These are phyloP conservation scores for Populus hybrid DNA, from an alignment of 441 rosid species.

Conservation along the genomic window DNA sequence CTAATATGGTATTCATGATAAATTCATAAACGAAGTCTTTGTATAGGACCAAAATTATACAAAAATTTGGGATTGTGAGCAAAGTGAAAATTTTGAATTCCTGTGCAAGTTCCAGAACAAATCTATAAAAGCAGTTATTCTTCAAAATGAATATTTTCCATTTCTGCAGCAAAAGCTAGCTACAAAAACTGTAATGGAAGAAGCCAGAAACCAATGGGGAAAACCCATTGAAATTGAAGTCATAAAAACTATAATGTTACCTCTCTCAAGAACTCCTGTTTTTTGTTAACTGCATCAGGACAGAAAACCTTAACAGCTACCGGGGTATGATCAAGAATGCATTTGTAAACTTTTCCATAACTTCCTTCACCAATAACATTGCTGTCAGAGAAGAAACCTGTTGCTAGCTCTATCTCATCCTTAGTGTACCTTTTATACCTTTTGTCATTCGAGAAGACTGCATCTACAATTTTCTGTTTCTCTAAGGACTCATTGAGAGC, in stretches of 20 bases:
- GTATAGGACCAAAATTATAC: conserved; percentile 1
- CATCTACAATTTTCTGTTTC: conserved; percentile 58
- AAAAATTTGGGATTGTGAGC: neutral
- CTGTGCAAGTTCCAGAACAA: neutral
- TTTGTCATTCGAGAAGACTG: conserved; percentile 53
- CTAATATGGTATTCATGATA: neutral
- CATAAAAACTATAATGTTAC: conserved; percentile 30
- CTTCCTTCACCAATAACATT: conserved; percentile 82
- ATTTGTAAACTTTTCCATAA: conserved; percentile 80
- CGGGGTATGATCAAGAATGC: conserved; percentile 74
- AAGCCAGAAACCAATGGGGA: neutral
- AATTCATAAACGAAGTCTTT: neutral
- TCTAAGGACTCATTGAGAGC: conserved; percentile 59
- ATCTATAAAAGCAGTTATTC: neutral
- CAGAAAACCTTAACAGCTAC: conserved; percentile 80
- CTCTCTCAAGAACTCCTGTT: conserved; percentile 81
- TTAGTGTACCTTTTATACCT: conserved; percentile 67
- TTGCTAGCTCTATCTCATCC: conserved; percentile 60
- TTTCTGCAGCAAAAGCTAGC: neutral
- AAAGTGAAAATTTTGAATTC: neutral
- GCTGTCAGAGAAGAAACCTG: conserved; percentile 55
- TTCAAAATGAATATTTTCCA: neutral
- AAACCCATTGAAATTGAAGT: neutral
- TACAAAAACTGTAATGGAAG: neutral
- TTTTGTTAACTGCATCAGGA: conserved; percentile 49